phyloP scores from a whole-genome alignment of 257 asterid genomes.

The Nicotiana obtusifolia region DNA sequence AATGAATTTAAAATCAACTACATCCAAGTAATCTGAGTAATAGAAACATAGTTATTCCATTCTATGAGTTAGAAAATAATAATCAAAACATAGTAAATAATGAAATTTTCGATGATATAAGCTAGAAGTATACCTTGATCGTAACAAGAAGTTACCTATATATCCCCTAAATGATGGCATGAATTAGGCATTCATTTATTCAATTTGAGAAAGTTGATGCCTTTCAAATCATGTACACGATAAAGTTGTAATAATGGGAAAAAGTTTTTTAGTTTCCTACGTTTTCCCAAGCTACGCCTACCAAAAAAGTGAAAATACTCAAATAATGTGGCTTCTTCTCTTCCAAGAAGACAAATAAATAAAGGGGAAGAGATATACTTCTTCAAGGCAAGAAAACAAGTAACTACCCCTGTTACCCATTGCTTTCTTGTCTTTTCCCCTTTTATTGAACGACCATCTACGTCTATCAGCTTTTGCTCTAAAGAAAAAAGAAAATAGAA shows the following conservation, averaged over 20 bases:
- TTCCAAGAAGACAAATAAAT: slow-evolving; percentile 8
- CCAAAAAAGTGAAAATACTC: not conserved
- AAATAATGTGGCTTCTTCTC: not conserved
- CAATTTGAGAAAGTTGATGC: not conserved
- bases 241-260: not conserved
- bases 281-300: not conserved
- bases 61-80: not conserved
- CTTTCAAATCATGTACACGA: not conserved
- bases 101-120: not conserved
- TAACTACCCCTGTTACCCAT: not conserved
- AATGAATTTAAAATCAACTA: no score
- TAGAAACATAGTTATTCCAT: no score
- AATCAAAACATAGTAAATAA: not conserved
- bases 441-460: not conserved
- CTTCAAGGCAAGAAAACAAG: slow-evolving; percentile 6
- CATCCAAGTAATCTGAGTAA: no score
- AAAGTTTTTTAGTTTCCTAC: slow-evolving; percentile 6
- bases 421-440: not conserved
- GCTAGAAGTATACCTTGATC: not conserved
- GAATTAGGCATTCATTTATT: not conserved
- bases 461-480: not conserved
- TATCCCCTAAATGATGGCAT: not conserved
- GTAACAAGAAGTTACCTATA: not conserved
- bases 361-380: slow-evolving; percentile 4
- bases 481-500: not conserved